Evolutionary conservation across 352 stramenopile species (phyloP).

Genomic region (Pelagophyceae sp.): DNA sequence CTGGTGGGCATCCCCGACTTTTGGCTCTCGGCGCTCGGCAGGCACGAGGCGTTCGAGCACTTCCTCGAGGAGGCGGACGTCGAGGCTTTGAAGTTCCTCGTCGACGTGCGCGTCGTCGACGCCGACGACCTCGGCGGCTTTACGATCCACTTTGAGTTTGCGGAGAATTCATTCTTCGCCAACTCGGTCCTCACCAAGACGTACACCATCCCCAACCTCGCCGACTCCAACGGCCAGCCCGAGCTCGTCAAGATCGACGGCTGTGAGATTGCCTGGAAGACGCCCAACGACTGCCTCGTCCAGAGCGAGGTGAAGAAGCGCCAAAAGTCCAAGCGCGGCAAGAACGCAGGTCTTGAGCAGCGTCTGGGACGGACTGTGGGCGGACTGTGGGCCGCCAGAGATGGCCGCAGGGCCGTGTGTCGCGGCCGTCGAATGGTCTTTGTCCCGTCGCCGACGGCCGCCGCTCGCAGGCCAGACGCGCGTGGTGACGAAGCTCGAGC

Average conservation of each 20-base stretch:
- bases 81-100: slow-evolving; percentile 72
- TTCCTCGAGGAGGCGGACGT: slow-evolving; percentile 44
- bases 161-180: slow-evolving; percentile 54
- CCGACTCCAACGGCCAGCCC: slow-evolving; percentile 52
- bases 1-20: slow-evolving; percentile 56
- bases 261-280: slow-evolving; percentile 56
- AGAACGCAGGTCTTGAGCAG: no score
- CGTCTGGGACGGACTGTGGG: no score
- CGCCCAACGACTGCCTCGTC: slow-evolving; percentile 43
- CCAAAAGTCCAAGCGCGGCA: slow-evolving; percentile 48
- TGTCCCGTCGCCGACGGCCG: no score
- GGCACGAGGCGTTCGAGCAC: slow-evolving; percentile 46
- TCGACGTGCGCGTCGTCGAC: slow-evolving; percentile 51
- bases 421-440: no score
- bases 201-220: slow-evolving; percentile 57
- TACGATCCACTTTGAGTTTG: slow-evolving; percentile 56
- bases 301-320: slow-evolving; percentile 47
- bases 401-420: no score
- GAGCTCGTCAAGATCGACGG: slow-evolving; percentile 53
- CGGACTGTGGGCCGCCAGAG: no score
- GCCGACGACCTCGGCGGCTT: slow-evolving; percentile 76
- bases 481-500: slow-evolving; percentile 46
- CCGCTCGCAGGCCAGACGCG: slow-evolving; percentile 50
- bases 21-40: slow-evolving; percentile 56
- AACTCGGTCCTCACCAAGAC: slow-evolving; percentile 56